Base-by-base conservation (phyloP, 2,329 filamentous ascomycete species). In the Colletotrichum tropicicola region DNA sequence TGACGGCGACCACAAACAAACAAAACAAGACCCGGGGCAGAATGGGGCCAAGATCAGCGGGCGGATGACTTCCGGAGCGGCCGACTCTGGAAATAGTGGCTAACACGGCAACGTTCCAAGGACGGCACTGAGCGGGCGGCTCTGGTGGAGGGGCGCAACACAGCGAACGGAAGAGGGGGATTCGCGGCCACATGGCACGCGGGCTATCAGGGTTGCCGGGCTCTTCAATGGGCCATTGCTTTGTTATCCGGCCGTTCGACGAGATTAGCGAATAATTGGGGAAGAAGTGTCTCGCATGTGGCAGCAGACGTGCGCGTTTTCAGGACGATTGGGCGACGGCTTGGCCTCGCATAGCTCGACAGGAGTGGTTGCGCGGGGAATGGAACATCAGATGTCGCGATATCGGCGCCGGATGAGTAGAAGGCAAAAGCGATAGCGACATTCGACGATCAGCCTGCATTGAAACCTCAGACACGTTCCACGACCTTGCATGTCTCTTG, bases 351-450 rank as follows among this genome's bases (percentile, higher is more conserved):
- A 39, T 30, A n/a, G 45, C 59, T 59, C 55, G n/a, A 49, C 41
- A 44, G 23, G 23, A 44, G 37, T 32, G 51, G 44, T 48, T 44
- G 58, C 28, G 49, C 56, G 57, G 32, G 56, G 56, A 64, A 43
- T 60, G 57, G 27, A 23, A 65, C 25, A 60, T 65, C 48, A 10
- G 61, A 65, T 60, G 61, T 55, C 61, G 62, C 62, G 49, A 65
- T 65, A 62, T 62, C 58, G 51, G 51, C 51, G 58, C 9, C 37
- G 51, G 62, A 56, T 56, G 57, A 62, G 57, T 15, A 51, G 10
- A 48, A 30, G 27, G 17, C n/a, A 21, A 55, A 59, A 32, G 17
- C 37, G 49, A 56, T 39, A 41, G 57, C 28, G 43, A 61, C 28
- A 45, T 39, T 45, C 21, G 44, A 61, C 37, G 49, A 62, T 44